A percentile compares a stretch with the other conserved stretches of the same genome.
Evolutionary conservation across 2,329 filamentous ascomycete species (phyloP).

Genomic region (Scedosporium boydii): DNA sequence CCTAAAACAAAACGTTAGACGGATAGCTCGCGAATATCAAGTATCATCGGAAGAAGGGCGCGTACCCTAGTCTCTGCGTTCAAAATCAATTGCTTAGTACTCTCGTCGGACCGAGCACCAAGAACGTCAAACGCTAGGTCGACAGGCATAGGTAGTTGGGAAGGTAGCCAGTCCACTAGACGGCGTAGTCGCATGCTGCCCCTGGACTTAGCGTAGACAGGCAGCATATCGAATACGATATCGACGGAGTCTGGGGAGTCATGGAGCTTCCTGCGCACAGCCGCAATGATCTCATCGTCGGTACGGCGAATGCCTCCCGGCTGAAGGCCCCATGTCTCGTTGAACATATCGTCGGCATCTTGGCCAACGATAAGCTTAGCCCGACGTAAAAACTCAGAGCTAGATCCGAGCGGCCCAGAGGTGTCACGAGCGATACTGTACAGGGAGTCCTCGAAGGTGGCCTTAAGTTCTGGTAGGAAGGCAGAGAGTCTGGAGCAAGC

Average conservation of each 20-base stretch:
- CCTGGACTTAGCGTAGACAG: conserved; percentile 12
- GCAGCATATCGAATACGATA: conserved; percentile 12
- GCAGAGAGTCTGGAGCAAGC: conserved; percentile 5
- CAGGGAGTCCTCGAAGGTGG: conserved; percentile 10
- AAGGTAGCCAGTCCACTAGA: conserved; percentile 5
- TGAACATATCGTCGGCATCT: conserved; percentile 10
- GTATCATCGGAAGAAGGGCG: neutral
- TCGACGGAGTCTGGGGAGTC: conserved; percentile 13
- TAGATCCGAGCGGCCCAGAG: conserved; percentile 6
- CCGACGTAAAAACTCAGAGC: conserved; percentile 6
- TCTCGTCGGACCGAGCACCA: conserved; percentile 5
- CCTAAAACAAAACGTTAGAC: neutral
- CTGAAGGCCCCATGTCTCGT: conserved; percentile 10
- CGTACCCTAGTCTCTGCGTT: conserved; percentile 7
- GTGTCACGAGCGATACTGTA: conserved; percentile 9
- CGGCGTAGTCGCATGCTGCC: conserved; percentile 10
- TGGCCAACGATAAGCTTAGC: conserved; percentile 8
- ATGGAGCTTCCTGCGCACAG: conserved; percentile 13
- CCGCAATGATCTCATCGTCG: conserved; percentile 13
- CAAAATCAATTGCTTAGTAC: conserved; percentile 4
- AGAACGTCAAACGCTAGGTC: conserved; percentile 9
- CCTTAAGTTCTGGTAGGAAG: conserved; percentile 1
- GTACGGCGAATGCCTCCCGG: conserved; percentile 10
- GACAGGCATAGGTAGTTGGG: conserved; percentile 10
- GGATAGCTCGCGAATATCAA: neutral